Conservation (phyloP, 139 green algal genomes). For the Eudorina sp. region DNA sequence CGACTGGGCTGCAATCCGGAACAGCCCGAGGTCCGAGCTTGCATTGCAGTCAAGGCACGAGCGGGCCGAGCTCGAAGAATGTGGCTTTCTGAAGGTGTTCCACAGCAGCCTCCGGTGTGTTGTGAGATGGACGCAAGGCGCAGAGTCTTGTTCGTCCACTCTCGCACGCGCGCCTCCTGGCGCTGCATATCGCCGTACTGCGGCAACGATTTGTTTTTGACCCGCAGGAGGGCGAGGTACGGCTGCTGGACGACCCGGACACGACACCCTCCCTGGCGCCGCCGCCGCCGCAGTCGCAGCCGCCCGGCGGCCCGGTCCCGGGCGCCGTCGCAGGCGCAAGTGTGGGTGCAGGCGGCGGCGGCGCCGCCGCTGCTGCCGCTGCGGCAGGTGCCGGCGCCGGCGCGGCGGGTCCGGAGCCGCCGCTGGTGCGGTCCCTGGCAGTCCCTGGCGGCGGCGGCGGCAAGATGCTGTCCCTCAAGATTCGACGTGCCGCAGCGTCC, state of each 20-base stretch:
- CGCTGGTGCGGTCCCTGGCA: neutral
- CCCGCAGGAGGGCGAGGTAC: conserved; percentile 37
- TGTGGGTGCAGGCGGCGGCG: neutral
- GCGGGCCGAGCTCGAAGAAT: too few species aligned
- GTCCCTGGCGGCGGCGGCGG: neutral
- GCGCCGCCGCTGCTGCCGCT: neutral
- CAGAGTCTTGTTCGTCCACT: too few species aligned
- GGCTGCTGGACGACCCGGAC: conserved; percentile 37
- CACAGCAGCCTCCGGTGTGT: too few species aligned
- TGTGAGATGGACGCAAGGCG: too few species aligned
- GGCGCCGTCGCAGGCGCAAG: neutral
- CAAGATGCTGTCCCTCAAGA: neutral
- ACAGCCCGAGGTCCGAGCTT: too few species aligned
- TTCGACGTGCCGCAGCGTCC: neutral
- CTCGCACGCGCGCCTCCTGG: too few species aligned
- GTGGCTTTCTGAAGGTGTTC: too few species aligned
- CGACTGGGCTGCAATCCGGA: too few species aligned
- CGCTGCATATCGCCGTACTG: too few species aligned
- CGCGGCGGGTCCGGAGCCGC: neutral
- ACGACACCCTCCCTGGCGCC: neutral
- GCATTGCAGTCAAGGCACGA: too few species aligned
- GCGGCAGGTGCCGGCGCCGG: neutral
- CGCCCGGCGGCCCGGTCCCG: neutral
- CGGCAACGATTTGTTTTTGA: too few species aligned
- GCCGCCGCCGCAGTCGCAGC: conserved; percentile 4